Percentiles rank a stretch among this genome's conserved stretches.
phyloP scores from a whole-genome alignment of 768 basidiomycete genomes.

The Neoboletus magnificus region DNA sequence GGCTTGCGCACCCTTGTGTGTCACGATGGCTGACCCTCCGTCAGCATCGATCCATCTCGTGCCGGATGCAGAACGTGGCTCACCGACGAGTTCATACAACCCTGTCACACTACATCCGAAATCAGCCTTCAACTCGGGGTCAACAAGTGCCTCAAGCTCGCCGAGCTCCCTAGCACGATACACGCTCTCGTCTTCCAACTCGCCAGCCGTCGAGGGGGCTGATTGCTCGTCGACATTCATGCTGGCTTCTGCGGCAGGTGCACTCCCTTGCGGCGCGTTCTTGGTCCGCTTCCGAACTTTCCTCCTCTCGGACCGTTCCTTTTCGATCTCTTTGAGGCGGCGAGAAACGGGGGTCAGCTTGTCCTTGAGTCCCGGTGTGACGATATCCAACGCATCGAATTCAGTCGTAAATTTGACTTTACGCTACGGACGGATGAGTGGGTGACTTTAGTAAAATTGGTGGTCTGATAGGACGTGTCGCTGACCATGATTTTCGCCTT shows the following conservation, averaged over 20 bases:
- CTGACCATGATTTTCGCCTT: conserved; percentile 96
- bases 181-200: conserved; percentile 60
- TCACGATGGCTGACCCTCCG: conserved; percentile 73
- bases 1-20: conserved; percentile 94
- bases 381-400: conserved; percentile 81
- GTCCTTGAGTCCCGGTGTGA: conserved; percentile 71
- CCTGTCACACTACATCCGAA: conserved; percentile 74
- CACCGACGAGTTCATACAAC: conserved; percentile 88
- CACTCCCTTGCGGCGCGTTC: conserved; percentile 15
- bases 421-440: conserved; percentile 42
- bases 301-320: conserved; percentile 77
- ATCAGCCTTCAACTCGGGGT: conserved; percentile 61
- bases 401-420: conserved; percentile 92
- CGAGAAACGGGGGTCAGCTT: conserved; percentile 70
- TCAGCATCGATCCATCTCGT: not conserved
- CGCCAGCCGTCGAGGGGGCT: conserved; percentile 20
- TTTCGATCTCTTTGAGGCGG: conserved; percentile 75
- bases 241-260: conserved; percentile 18
- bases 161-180: conserved; percentile 62
- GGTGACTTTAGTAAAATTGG: not conserved
- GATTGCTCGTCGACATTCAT: conserved; percentile 50
- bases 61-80: conserved; percentile 27
- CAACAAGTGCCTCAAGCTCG: conserved; percentile 63
- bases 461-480: not conserved
- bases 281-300: conserved; percentile 80